These are phyloP conservation scores for Trametes cinnabarina DNA, from an alignment of 768 basidiomycete species.

Conservation along the genomic window DNA sequence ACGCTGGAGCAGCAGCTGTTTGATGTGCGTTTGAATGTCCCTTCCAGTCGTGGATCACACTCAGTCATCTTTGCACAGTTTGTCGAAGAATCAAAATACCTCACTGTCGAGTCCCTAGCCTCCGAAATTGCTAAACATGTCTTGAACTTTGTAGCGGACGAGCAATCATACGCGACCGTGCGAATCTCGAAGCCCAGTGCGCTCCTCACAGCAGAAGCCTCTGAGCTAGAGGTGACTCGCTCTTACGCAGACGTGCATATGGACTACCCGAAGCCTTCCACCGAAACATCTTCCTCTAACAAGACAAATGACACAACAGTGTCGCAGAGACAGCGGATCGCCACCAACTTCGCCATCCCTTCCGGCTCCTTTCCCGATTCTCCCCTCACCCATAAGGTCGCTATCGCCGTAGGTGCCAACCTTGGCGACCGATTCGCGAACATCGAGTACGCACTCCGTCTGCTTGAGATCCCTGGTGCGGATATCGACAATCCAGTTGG, in stretches of 20 bases:
- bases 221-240: constrained; percentile 62
- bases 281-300: background rate
- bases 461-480: constrained; percentile 54
- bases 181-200: constrained; percentile 73
- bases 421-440: constrained; percentile 83
- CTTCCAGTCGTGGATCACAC: background rate
- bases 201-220: constrained; percentile 58
- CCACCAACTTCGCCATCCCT: background rate
- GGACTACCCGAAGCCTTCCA: background rate
- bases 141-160: constrained; percentile 32
- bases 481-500: constrained; percentile 18
- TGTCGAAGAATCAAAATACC: constrained; percentile 46
- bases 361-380: background rate
- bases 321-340: background rate
- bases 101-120: constrained; percentile 71
- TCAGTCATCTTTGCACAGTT: constrained; percentile 35
- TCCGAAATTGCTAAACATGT: constrained; percentile 51
- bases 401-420: constrained; percentile 87
- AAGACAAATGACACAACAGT: background rate
- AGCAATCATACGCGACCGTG: constrained; percentile 42
- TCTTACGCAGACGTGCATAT: constrained; percentile 33
- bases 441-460: constrained; percentile 72
- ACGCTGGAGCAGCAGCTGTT: constrained; percentile 36
- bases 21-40: constrained; percentile 34
- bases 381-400: constrained; percentile 39